Evolutionary conservation across 805 yeast species (phyloP).

Genomic region (Candida adriatica): DNA sequence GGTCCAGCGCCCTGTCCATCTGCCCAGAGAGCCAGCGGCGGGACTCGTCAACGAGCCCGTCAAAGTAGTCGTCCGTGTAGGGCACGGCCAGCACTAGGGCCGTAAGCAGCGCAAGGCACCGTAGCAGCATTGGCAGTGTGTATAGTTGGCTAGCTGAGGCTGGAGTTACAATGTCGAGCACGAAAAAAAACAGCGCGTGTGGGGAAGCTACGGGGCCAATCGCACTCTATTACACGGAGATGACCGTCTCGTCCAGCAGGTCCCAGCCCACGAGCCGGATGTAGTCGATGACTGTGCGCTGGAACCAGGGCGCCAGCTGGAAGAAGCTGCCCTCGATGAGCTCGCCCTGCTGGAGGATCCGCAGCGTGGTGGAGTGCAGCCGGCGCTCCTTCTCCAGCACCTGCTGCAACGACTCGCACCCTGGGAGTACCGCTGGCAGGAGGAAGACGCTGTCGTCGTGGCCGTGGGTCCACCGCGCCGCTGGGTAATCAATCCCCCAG

Average conservation of each 20-base stretch:
- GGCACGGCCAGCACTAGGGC: no score
- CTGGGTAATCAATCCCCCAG: background rate
- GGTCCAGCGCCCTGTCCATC: constrained; percentile 5
- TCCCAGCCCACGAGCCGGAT: constrained; percentile 9
- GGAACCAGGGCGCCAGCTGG: constrained; percentile 3
- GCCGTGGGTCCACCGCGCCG: constrained; percentile 1
- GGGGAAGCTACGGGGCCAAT: background rate
- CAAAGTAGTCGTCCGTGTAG: constrained; percentile 5
- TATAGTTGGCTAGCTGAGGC: background rate
- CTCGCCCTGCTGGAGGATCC: background rate
- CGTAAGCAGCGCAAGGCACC: background rate
- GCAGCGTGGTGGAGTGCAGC: background rate
- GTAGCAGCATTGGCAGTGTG: background rate
- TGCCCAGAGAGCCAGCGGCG: constrained; percentile 5
- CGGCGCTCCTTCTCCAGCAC: background rate
- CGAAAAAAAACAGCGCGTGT: no score
- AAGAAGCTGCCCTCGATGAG: background rate
- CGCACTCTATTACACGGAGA: constrained; percentile 1
- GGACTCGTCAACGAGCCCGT: constrained; percentile 1
- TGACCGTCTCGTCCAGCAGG: constrained; percentile 3
- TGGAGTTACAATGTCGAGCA: no score
- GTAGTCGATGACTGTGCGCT: constrained; percentile 2
- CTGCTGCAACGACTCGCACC: constrained; percentile 1
- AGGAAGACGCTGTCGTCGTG: constrained; percentile 4
- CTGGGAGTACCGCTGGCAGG: constrained; percentile 5